Conservation (phyloP, 306 rosid genomes). For the Ammopiptanthus mongolicus region DNA sequence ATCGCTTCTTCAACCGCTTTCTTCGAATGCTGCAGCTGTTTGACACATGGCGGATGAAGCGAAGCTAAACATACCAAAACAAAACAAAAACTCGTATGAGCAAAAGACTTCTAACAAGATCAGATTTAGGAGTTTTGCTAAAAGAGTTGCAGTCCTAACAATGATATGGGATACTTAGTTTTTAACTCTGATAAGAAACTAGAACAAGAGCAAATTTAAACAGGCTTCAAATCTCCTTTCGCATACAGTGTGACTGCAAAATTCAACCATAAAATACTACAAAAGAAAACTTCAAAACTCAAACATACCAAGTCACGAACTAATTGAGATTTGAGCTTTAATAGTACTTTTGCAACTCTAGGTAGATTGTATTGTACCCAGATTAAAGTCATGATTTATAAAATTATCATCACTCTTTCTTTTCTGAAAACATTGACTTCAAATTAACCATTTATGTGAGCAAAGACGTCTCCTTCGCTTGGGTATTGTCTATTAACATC, state of each 20-base stretch:
- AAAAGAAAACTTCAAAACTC: neutral
- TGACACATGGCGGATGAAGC: slow-evolving; percentile 69
- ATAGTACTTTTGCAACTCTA: neutral
- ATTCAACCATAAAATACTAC: neutral
- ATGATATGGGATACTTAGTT: neutral
- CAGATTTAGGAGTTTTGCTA: neutral
- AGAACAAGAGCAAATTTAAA: neutral
- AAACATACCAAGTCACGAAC: neutral
- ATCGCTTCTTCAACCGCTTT: slow-evolving; percentile 45
- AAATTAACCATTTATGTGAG: neutral
- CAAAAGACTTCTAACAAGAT: neutral
- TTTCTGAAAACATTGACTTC: neutral
- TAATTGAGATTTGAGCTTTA: neutral
- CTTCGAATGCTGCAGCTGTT: slow-evolving; percentile 37
- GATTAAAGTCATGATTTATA: neutral
- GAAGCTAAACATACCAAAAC: slow-evolving; percentile 47
- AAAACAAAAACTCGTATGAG: slow-evolving; percentile 6
- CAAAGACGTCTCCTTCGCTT: neutral
- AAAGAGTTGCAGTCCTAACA: slow-evolving; percentile 2
- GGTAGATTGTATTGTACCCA: neutral
- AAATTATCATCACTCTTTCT: neutral
- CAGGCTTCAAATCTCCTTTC: neutral
- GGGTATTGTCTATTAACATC: neutral
- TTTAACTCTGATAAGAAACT: neutral
- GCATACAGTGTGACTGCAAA: neutral